Evolutionary conservation across 2,329 filamentous ascomycete genomes (phyloP), one percentile per base, ranked within the genome.

Genomic region (Nemania bipapillata): DNA sequence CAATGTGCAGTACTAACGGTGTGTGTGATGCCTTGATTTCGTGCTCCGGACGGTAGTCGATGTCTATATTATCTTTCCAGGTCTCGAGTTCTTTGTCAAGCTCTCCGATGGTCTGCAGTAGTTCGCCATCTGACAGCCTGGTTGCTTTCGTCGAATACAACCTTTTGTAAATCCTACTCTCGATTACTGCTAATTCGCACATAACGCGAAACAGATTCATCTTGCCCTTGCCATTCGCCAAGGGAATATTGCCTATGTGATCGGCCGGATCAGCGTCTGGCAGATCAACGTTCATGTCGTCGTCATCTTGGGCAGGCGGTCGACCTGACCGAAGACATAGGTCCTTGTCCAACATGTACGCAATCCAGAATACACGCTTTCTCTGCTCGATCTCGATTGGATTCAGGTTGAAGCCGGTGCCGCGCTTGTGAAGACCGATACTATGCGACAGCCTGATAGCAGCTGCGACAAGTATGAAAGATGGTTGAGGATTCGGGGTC

Each of bases 11-110:
- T 22, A 98, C 94, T n/a, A 98, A 85, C 0, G 95, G 94, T 0
- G 94, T 96, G 79, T 97, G 93, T 0, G 91, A 92, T 0, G 93
- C 93, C 79, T 94, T 94, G 80, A 99, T 98, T 80, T 97, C 94
- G 78, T 97, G 90, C 80, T 98, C 96, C 0, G 96, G 96, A n/a
- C 96, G 89, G 82, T 97, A 98, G 76, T 98, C 96, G 65, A 97
- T 87, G 1, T 96, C 95, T 62, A 99, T 98, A 59, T 87, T 89
- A 77, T 98, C 94, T 83, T 98, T 98, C 96, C 96, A 99, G 62
- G 93, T 91, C 79, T 99, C 96, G 3, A 99, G 81, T 75, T 94
- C 89, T 76, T 89, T 90, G 78, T 99, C 96, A 9, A 99, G 87
- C 77, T 98, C 94, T 54, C 96, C 94, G 74, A 99, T 99, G 0